Percentiles rank a stretch among this genome's conserved stretches.
Evolutionary conservation across 2,329 filamentous ascomycete genomes (phyloP).

Genomic region (Exophiala oligosperma): DNA sequence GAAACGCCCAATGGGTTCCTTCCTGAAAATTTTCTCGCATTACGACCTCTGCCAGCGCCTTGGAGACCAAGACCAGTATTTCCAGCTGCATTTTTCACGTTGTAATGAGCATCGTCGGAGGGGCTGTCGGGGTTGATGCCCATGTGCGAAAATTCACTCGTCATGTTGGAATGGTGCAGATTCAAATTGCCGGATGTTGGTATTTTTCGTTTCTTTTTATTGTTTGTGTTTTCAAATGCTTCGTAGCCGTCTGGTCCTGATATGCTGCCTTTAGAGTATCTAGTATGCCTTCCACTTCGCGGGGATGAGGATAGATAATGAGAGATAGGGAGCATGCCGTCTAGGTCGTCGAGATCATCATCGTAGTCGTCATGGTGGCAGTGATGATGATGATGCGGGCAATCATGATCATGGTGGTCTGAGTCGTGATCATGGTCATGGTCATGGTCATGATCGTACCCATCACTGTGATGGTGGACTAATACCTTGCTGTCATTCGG

Average conservation of each 20-base stretch:
- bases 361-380: constrained; percentile 40
- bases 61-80: constrained; percentile 64
- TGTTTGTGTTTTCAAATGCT: constrained; percentile 96
- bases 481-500: constrained; percentile 48
- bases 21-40: constrained; percentile 57
- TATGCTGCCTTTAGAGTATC: constrained; percentile 48
- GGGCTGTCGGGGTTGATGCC: constrained; percentile 48
- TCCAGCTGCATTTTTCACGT: constrained; percentile 49
- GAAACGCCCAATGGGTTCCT: constrained; percentile 32
- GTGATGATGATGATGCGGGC: constrained; percentile 29
- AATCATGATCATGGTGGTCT: constrained; percentile 24
- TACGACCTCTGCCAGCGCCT: constrained; percentile 79
- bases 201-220: constrained; percentile 99
- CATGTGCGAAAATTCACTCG: constrained; percentile 65
- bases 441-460: constrained; percentile 30
- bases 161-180: constrained; percentile 58
- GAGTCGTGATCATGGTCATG: constrained; percentile 19
- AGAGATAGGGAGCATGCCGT: constrained; percentile 50
- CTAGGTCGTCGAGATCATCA: constrained; percentile 48
- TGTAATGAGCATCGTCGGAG: constrained; percentile 42
- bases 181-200: constrained; percentile 77
- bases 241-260: constrained; percentile 87
- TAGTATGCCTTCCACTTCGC: constrained; percentile 34
- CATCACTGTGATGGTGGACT: constrained; percentile 45
- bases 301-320: constrained; percentile 43